A percentile compares a stretch with the other conserved stretches of the same genome.
Evolutionary conservation across 805 yeast genomes (phyloP).

Genomic region (Pichia insulana): DNA sequence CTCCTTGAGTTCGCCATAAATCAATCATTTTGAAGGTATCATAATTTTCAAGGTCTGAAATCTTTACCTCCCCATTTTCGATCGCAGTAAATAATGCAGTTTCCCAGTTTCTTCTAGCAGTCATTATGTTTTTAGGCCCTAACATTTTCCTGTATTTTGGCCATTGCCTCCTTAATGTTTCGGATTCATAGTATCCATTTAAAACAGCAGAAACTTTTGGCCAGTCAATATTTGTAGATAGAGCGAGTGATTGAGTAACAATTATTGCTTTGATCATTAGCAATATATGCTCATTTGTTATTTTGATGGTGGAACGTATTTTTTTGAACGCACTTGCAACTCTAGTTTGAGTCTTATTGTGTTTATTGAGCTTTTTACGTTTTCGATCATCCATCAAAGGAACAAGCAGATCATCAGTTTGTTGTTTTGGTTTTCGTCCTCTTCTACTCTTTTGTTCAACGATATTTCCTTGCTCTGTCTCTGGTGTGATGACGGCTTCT

Average conservation of each 20-base stretch:
- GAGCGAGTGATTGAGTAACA: constrained; percentile 51
- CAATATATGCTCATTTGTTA: constrained; percentile 37
- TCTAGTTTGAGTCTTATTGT: constrained; percentile 9
- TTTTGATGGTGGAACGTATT: constrained; percentile 18
- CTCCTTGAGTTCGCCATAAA: constrained; percentile 51
- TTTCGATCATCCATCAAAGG: constrained; percentile 24
- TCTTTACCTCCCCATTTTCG: constrained; percentile 41
- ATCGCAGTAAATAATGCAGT: constrained; percentile 51
- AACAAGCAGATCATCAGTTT: constrained; percentile 19
- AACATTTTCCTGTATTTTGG: constrained; percentile 48
- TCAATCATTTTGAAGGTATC: constrained; percentile 46
- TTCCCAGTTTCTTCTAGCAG: constrained; percentile 55
- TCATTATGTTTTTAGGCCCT: constrained; percentile 50
- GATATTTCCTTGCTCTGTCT: background rate
- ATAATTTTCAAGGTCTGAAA: constrained; percentile 40
- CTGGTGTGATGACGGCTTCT: background rate
- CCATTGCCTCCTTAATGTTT: constrained; percentile 58
- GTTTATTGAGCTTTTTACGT: constrained; percentile 21
- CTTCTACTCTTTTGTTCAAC: background rate
- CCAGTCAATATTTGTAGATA: constrained; percentile 56
- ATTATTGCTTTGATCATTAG: constrained; percentile 56
- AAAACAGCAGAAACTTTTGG: constrained; percentile 44
- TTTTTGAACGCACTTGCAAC: constrained; percentile 16
- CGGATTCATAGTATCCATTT: constrained; percentile 31
- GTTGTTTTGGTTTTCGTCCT: constrained; percentile 6